Evolutionary conservation across 495 filamentous ascomycete genomes (phyloP).

Genomic region (Penicillium ucsense): DNA sequence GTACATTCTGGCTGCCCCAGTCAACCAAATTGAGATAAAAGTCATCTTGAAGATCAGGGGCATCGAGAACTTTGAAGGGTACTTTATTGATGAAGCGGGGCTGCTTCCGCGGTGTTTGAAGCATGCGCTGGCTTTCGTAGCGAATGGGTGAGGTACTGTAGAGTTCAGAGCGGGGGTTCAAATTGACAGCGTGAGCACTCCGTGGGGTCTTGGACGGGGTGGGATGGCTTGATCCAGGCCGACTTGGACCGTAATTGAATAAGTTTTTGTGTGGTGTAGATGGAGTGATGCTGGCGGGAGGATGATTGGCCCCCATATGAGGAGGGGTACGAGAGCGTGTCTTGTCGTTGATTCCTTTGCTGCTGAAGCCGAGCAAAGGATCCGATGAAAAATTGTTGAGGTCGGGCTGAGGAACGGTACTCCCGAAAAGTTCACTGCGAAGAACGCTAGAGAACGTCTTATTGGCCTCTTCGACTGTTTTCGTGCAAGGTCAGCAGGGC

Average conservation of each 20-base stretch:
- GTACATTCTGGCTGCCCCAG: conserved; percentile 90
- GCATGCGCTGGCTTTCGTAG: conserved; percentile 80
- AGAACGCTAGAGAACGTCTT: conserved; percentile 81
- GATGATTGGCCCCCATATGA: conserved; percentile 48
- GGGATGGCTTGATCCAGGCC: conserved; percentile 60
- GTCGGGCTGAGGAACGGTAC: conserved; percentile 73
- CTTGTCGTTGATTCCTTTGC: conserved; percentile 52
- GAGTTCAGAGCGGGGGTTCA: conserved; percentile 80
- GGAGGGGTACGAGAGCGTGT: conserved; percentile 77
- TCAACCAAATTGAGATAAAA: conserved; percentile 97
- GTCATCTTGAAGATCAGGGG: conserved; percentile 90
- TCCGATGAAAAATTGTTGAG: conserved; percentile 58
- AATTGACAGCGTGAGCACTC: conserved; percentile 71
- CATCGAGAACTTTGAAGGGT: conserved; percentile 94
- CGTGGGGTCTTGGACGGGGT: conserved; percentile 86
- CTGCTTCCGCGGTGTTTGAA: conserved; percentile 79
- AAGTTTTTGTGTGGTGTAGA: conserved; percentile 96
- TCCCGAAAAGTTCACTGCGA: conserved; percentile 83
- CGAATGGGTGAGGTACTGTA: conserved; percentile 91
- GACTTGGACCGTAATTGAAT: conserved; percentile 82
- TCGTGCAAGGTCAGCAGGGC: neutral
- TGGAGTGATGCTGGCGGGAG: conserved; percentile 67
- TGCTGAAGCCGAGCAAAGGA: conserved; percentile 45
- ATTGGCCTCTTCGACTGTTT: conserved; percentile 87
- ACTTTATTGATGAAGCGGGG: conserved; percentile 88